Base-by-base conservation (phyloP, 1,139 yeast genomes). In the Zygoascus meyerae region DNA sequence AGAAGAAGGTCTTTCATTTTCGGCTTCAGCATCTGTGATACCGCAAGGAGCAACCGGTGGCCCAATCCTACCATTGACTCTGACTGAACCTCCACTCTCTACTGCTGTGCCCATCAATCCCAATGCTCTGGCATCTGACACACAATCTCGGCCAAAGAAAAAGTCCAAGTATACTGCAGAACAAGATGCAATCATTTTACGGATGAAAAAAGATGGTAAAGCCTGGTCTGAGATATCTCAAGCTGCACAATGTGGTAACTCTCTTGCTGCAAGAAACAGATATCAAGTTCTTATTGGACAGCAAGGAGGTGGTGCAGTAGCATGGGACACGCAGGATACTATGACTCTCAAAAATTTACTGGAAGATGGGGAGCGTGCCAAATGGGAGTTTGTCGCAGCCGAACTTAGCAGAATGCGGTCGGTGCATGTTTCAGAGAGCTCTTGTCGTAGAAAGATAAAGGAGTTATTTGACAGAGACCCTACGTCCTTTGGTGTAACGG, bases 201-300 rank as follows among this genome's bases (percentile, higher is more conserved):
- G 69, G 34, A 62, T 84, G 59, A 84, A 84, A 62, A 72, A 72
- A 48, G 74, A 74, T 46, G 89, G 90, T 26, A 77, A 76, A 53
- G 68, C 78, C 2, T 84, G 94, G 94, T 80, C 77, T 6, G 87
- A 83, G 53, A 84, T 84, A 44, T 89, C 90, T 0, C 81, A 79
- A 49, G 69, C 74, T 2, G 75, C 86, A 1, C 75, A 77, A 9
- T 83, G 84, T 31, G 85, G 83, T 9, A 76, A 81, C 42, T 81
- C 79, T 52, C 66, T 84, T 40, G 87, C 92, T 0, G 92, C 90
- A 0, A 67, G 94, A 49, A 84, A 84, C 61, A 66, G 94, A 51
- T 84, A 84, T 59, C 94, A 84, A 61, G 94, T 84, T 5, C 72
- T 84, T 46, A 83, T 84, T 50, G 94, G 94, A 2, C 94, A 84